Percentiles rank a stretch among this genome's conserved stretches.
Conservation (phyloP, 495 filamentous ascomycete genomes). For the Xylaria flabelliformis region DNA sequence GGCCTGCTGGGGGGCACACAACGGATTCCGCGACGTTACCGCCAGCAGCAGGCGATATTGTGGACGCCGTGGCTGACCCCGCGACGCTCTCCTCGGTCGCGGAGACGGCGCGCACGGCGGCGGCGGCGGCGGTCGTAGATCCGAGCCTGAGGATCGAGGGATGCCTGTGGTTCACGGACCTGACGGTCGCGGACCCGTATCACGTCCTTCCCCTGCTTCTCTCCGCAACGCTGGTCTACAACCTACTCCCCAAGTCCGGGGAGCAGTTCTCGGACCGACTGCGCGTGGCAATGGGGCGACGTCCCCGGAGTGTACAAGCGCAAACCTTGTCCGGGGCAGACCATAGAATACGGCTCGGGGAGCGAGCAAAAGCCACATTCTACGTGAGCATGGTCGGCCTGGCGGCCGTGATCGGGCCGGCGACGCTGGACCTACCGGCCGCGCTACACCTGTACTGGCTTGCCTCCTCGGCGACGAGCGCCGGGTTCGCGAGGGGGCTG, state of each 20-base stretch:
- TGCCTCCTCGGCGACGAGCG: constrained; percentile 44
- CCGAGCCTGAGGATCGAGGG: constrained; percentile 70
- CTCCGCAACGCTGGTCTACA: constrained; percentile 54
- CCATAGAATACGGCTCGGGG: background rate
- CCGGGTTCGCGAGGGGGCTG: constrained; percentile 23
- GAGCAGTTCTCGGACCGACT: constrained; percentile 14
- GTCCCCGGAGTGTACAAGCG: constrained; percentile 1
- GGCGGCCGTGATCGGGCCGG: constrained; percentile 51
- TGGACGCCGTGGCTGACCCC: background rate
- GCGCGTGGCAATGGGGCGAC: constrained; percentile 30
- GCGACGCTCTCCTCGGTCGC: background rate
- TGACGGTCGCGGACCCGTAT: constrained; percentile 72
- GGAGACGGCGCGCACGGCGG: constrained; percentile 9
- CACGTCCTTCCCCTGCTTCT: constrained; percentile 69
- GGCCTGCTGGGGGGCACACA: constrained; percentile 20
- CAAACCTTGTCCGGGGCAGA: background rate
- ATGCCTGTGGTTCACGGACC: constrained; percentile 80
- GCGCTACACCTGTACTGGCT: constrained; percentile 80
- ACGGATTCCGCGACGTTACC: constrained; percentile 19
- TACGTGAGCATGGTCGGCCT: constrained; percentile 46
- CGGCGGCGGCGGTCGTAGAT: constrained; percentile 46
- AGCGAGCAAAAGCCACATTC: constrained; percentile 36
- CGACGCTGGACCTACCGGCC: constrained; percentile 60
- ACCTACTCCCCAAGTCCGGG: constrained; percentile 43
- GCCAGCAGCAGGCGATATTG: background rate